Evolutionary conservation across 2,329 filamentous ascomycete species (phyloP).

Genomic region (Endoconidiophora polonica): DNA sequence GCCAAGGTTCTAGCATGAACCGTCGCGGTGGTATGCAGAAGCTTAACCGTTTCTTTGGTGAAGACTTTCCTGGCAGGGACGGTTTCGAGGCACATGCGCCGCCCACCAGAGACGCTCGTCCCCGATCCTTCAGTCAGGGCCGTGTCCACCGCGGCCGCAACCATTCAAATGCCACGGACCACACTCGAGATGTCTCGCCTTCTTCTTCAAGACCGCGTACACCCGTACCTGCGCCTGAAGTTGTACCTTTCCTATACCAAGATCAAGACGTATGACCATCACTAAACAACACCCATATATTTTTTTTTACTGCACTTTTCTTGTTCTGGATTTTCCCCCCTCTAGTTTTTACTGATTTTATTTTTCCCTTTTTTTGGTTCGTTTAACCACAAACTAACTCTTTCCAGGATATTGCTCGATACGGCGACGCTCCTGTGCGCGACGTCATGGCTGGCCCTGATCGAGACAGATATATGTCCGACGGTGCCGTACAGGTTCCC

Average conservation of each 20-base stretch:
- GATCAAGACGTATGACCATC: constrained; percentile 50
- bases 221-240: constrained; percentile 77
- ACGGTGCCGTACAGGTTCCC: constrained; percentile 31
- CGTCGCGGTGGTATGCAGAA: constrained; percentile 57
- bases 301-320: not conserved
- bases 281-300: not conserved
- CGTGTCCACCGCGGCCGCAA: constrained; percentile 54
- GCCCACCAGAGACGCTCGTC: constrained; percentile 41
- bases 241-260: constrained; percentile 95
- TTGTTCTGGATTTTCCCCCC: constrained; percentile 6
- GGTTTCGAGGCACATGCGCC: constrained; percentile 55
- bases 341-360: not conserved
- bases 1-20: constrained; percentile 61
- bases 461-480: constrained; percentile 46
- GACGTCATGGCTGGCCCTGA: constrained; percentile 52
- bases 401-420: constrained; percentile 52
- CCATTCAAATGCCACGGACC: constrained; percentile 60
- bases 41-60: constrained; percentile 81
- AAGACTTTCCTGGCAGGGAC: constrained; percentile 62
- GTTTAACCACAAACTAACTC: not conserved
- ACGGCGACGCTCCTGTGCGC: constrained; percentile 62
- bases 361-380: constrained; percentile 9
- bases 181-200: constrained; percentile 59
- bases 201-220: constrained; percentile 62
- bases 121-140: constrained; percentile 44